Percentiles rank a stretch among this genome's conserved stretches.
phyloP scores from a whole-genome alignment of 2,329 filamentous ascomycete species.

The Xylaria sp. region DNA sequence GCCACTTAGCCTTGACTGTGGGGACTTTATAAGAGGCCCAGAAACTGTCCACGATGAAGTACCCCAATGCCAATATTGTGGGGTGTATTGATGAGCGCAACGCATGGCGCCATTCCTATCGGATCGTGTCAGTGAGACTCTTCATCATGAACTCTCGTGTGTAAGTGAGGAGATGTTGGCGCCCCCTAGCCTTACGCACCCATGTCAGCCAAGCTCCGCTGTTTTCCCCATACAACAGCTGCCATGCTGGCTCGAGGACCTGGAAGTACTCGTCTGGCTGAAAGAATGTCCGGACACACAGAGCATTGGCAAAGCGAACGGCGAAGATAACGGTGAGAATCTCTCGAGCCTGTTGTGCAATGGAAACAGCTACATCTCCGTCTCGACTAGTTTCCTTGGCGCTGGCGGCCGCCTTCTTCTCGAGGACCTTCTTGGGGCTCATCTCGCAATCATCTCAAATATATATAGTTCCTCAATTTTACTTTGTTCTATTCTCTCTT shows the following conservation, averaged over 20 bases:
- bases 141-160: neutral
- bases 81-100: conserved; percentile 93
- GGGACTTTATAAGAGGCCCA: conserved; percentile 60
- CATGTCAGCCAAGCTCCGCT: conserved; percentile 95
- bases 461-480: neutral
- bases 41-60: conserved; percentile 69
- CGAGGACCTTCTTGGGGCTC: conserved; percentile 30
- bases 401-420: conserved; percentile 27
- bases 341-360: conserved; percentile 51
- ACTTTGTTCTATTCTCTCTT: neutral
- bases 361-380: conserved; percentile 45
- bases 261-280: conserved; percentile 99
- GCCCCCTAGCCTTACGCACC: conserved; percentile 65
- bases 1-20: conserved; percentile 69
- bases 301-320: conserved; percentile 82
- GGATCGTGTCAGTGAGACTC: conserved; percentile 35
- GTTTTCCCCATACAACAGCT: conserved; percentile 79
- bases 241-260: conserved; percentile 93
- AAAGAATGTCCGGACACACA: conserved; percentile 88
- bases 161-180: neutral
- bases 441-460: conserved; percentile 33
- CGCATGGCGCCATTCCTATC: conserved; percentile 89
- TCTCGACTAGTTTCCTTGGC: conserved; percentile 31
- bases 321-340: conserved; percentile 62
- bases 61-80: conserved; percentile 82